Evolutionary conservation across 495 filamentous ascomycete species (phyloP), one percentile per base, ranked within the genome.

Genomic region (Hypomontagnella monticulosa): DNA sequence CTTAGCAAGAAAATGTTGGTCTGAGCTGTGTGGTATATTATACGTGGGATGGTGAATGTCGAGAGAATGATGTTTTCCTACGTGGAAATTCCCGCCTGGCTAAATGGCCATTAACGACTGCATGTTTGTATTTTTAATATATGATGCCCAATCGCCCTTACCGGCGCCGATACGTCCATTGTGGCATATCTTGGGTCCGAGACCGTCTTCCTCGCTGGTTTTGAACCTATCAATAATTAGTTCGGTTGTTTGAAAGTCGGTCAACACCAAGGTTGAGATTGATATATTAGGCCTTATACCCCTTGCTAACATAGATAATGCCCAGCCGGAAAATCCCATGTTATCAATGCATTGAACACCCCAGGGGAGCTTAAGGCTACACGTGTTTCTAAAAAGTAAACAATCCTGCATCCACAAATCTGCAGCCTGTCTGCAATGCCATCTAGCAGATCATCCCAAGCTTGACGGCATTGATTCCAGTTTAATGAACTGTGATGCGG

Each of bases 341-440:
- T 56, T 40, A 33, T 43, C 33, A 10, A 56, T 41, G 36, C 38
- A 66, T 49, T 38, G 20, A 42, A 33, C 18, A 23, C 53, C 57
- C 52, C 33, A 44, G 16, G 33, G 44, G 4, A 44, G 38, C 40
- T 51, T 36, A 56, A 18, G 42, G 49, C 23, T 16, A 36, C 43
- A 60, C 48, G 41, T 61, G 44, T 60, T 55, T 53, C 40, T 47
- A 5, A 48, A 50, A 40, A 46, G 58, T 68, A 63, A 68, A 68
- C 58, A 67, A 63, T 59, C 54, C 58, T 59, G 42, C 30, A n/a
- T n/a, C 19, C 55, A 42, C 43, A 47, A 55, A 30, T 50, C 46
- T 41, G 43, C 42, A 44, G 43, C 59, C 16, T 19, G 37, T 44
- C 27, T 33, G 38, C 38, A 33, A 19, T 46, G 12, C 47, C 34